Base-by-base conservation (phyloP, 2,329 filamentous ascomycete genomes). In the Colletotrichum truncatum region DNA sequence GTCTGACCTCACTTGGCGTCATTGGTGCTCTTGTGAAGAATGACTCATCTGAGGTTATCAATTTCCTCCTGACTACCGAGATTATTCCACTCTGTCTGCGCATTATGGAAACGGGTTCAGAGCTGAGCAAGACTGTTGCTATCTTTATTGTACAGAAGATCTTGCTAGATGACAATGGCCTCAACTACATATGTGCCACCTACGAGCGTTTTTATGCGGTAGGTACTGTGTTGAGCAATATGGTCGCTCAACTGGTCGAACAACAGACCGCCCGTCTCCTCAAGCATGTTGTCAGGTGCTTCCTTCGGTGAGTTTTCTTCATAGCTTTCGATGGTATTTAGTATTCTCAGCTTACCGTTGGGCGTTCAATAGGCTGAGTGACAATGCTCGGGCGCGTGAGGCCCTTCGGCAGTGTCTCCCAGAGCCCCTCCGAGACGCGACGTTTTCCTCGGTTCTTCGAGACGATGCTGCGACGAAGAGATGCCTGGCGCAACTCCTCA, bases 91-190 rank as follows among this genome's bases (percentile, higher is more conserved):
- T 99, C 11, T 99, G 96, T 78, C 89, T 99, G 45, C 91, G 96
- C 67, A 99, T 99, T 75, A 99, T 99, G 96, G 96, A 99, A 83
- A 99, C 96, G 0, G 96, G 96, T 52, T 98, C 94, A 1, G 96
- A 99, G 80, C 87, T 99, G 66, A 98, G 94, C 84, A 99, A 99
- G 84, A 99, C 96, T 1, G 96, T 99, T 12, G 96, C 96, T 64
- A 99, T 99, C 73, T 99, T 99, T 83, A 99, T 99, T 73, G 96
- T 99, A 16, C 96, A 99, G 80, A 99, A 99, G 85, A 99, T 99
- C 25, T 82, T 99, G 55, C 87, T 99, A 3, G 96, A 99, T 75
- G 96, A 99, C 73, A 95, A 97, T 73, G 96, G 96, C 4, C 86
- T 99, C 68, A 96, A 96, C 74, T 99, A 99, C 79, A 99, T 99